Evolutionary conservation across 257 asterid genomes (phyloP), one percentile per base, ranked within the genome.

Genomic region (Solanum verrucosum): DNA sequence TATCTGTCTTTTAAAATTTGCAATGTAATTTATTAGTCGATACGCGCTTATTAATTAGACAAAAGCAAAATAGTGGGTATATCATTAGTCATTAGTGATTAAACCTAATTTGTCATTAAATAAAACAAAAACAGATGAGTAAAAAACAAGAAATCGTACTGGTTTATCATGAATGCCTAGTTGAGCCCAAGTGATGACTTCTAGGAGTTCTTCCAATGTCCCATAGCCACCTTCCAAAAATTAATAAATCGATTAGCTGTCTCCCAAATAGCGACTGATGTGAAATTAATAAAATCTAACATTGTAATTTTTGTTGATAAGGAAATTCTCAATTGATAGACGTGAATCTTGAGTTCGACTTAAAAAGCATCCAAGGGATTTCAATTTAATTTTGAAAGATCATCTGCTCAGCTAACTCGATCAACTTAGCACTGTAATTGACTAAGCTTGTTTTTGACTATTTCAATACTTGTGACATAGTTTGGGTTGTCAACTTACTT

Each of bases 111-210:
- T 79, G 38, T 79, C 27, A 46, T 29, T 29, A 31, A 81, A 29
- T 52, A 52, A 29, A 81, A 29, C 1, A 14, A 71, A 46, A 20
- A 5, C 3, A 16, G 23, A 10, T 9, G 8, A 34, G 68, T 18
- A 81, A 87, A 35, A 59, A 15, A 87, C 20, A 81, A 77, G 5
- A 65, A 1, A 46, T 29, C 73, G 27, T 95, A 96, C 99, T 88
- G 99, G 99, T 91, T 96, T 96, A 79, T 96, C 96, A 88, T 96
- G 99, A 52, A 96, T 96, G 46, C 98, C 98, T 21, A 96, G 96
- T 89, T 96, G 99, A 88, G 98, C 98, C 99, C 99, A 96, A 89
- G 98, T 96, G 87, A 96, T 95, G 91, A 95, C 99, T 90, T 96
- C 99, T 34, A 96, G 89, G 18, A 96, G 94, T 82, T 96, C 99